phyloP scores from a whole-genome alignment of 2,329 filamentous ascomycete species.

The Zasmidium citrigriseum region DNA sequence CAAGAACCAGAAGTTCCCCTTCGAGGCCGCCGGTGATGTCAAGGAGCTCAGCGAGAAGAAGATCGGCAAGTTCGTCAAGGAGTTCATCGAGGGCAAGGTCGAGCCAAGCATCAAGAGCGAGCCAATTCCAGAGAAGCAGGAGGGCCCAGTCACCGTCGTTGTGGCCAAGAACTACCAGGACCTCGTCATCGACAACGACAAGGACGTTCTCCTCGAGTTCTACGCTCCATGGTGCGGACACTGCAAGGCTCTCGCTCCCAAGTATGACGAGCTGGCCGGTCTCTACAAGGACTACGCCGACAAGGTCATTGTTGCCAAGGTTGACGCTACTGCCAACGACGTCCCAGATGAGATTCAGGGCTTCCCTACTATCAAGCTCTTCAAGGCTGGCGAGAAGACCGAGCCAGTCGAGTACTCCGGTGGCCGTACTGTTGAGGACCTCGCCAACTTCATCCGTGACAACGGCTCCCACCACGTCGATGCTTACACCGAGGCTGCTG shows the following conservation, averaged over 20 bases:
- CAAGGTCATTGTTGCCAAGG: conserved; percentile 73
- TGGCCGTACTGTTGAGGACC: conserved; percentile 84
- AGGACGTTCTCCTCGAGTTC: conserved; percentile 97
- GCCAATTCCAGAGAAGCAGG: conserved; percentile 89
- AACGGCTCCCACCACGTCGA: conserved; percentile 87
- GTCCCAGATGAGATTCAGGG: conserved; percentile 95
- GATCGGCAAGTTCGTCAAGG: conserved; percentile 80
- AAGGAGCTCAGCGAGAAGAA: conserved; percentile 72
- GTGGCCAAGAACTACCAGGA: conserved; percentile 94
- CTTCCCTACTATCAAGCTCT: conserved; percentile 99
- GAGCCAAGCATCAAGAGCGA: conserved; percentile 98
- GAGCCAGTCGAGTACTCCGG: conserved; percentile 84
- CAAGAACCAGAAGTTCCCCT: conserved; percentile 98
- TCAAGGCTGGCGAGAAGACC: conserved; percentile 84
- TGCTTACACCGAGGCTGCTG: conserved; percentile 58
- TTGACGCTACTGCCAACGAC: conserved; percentile 94
- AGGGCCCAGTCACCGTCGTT: conserved; percentile 81
- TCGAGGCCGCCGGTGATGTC: conserved; percentile 64
- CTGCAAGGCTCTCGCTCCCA: conserved; percentile 69
- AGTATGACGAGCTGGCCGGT: conserved; percentile 65
- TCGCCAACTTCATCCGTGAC: conserved; percentile 89
- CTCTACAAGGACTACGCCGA: conserved; percentile 52
- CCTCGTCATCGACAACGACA: conserved; percentile 86
- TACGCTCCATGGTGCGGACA: conserved; percentile 85
- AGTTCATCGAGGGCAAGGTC: conserved; percentile 83